Conservation (phyloP, 352 stramenopile genomes). For the Saprolegnia parasitica region DNA sequence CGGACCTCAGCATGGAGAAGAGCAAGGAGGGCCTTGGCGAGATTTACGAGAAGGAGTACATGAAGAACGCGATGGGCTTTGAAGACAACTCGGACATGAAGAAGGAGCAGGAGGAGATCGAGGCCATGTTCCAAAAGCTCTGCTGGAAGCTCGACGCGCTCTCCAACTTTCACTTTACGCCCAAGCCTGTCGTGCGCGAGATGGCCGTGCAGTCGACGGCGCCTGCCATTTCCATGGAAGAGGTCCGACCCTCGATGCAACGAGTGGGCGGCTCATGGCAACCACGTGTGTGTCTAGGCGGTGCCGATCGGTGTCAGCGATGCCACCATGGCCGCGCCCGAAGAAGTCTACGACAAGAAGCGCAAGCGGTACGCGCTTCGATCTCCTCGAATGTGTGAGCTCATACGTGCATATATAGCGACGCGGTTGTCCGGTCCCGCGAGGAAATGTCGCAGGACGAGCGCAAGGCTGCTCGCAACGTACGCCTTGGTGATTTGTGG, state of each 20-base stretch:
- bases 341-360: slow-evolving; percentile 85
- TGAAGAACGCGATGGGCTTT: slow-evolving; percentile 92
- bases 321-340: slow-evolving; percentile 73
- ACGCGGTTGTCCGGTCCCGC: slow-evolving; percentile 71
- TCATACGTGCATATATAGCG: slow-evolving; percentile 32
- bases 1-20: slow-evolving; percentile 92
- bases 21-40: slow-evolving; percentile 88
- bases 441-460: slow-evolving; percentile 87
- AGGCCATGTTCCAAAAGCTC: slow-evolving; percentile 91
- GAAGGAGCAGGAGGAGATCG: slow-evolving; percentile 92
- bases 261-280: too few species aligned
- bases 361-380: slow-evolving; percentile 47
- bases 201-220: slow-evolving; percentile 78
- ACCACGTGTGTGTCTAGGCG: not conserved
- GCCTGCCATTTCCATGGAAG: slow-evolving; percentile 79
- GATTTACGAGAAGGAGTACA: slow-evolving; percentile 94
- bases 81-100: slow-evolving; percentile 88
- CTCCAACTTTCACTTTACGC: slow-evolving; percentile 95
- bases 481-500: not conserved
- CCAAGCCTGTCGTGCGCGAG: slow-evolving; percentile 90
- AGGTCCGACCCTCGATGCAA: slow-evolving; percentile 33
- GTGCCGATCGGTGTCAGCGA: slow-evolving; percentile 81
- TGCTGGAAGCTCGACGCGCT: slow-evolving; percentile 94
- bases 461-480: slow-evolving; percentile 72
- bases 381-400: not conserved